These are phyloP conservation scores for Vitis labrusca DNA, from an alignment of 164 flowering plant genomes.

Conservation along the genomic window DNA sequence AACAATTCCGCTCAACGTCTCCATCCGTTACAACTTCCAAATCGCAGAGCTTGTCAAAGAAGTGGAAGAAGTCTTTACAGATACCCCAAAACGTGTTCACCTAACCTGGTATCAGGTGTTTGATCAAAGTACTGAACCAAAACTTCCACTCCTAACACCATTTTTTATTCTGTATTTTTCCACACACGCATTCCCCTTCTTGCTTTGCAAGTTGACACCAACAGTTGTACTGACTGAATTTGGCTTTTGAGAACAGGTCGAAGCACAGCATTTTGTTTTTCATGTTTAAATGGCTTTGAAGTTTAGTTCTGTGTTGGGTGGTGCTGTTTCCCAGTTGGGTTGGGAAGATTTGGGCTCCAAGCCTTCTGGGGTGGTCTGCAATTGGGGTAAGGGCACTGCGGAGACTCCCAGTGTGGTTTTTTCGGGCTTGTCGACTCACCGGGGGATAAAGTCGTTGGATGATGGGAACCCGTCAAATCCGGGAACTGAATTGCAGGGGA, in stretches of 20 bases:
- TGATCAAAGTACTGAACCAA: not conserved
- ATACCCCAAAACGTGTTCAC: not conserved
- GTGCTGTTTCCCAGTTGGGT: conserved; percentile 10
- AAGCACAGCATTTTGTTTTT: not conserved
- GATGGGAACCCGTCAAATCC: conserved; percentile 19
- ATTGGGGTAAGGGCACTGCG: conserved; percentile 6
- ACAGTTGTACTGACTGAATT: no score
- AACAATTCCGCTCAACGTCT: no score
- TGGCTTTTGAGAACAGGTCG: no score
- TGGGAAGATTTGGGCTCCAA: conserved; percentile 14
- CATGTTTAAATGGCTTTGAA: conserved; percentile 22
- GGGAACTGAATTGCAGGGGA: conserved; percentile 13
- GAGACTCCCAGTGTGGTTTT: conserved; percentile 5
- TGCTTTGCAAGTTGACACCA: not conserved
- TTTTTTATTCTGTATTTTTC: not conserved
- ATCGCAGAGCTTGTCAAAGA: no score
- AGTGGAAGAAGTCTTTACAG: no score
- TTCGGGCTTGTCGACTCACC: conserved; percentile 11
- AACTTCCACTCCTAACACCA: not conserved
- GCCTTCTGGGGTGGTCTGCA: conserved; percentile 9
- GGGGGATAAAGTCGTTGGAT: conserved; percentile 21
- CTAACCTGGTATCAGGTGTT: conserved; percentile 5
- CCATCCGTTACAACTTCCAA: no score
- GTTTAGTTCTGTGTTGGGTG: conserved; percentile 8
- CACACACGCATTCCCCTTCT: not conserved